Conservation (phyloP, 1,139 yeast genomes). For the Yamadazyma atmosphaerica region DNA sequence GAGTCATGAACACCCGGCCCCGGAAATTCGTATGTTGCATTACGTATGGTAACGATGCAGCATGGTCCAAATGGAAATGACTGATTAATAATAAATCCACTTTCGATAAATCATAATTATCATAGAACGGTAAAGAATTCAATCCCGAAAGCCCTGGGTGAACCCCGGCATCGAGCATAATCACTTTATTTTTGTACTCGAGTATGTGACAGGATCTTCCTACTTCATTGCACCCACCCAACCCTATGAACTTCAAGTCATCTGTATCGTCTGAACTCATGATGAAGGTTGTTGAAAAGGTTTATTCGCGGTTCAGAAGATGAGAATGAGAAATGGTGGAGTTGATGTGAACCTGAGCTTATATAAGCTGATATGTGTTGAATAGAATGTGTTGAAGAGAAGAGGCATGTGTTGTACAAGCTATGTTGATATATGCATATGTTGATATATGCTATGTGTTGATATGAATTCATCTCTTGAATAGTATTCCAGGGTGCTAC, state of each 20-base stretch:
- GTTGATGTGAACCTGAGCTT: too few relatives aligned
- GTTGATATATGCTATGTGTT: too few relatives aligned
- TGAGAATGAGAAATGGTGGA: too few relatives aligned
- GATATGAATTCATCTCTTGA: too few relatives aligned
- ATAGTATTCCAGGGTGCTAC: too few relatives aligned
- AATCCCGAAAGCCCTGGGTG: conserved; percentile 94
- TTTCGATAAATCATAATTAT: conserved; percentile 85
- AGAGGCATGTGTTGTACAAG: too few relatives aligned
- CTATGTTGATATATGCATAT: too few relatives aligned
- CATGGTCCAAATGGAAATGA: conserved; percentile 96
- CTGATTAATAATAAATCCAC: conserved; percentile 86
- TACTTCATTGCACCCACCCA: conserved; percentile 99
- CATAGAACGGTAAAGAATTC: conserved; percentile 90
- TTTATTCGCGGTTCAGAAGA: too few relatives aligned
- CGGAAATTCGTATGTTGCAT: conserved; percentile 95
- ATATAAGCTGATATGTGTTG: too few relatives aligned
- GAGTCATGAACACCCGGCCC: conserved; percentile 98
- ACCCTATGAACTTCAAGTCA: conserved; percentile 73
- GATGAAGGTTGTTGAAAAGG: background rate
- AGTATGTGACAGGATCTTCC: conserved; percentile 95
- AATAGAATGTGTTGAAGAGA: too few relatives aligned
- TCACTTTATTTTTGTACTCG: conserved; percentile 91
- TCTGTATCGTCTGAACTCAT: conserved; percentile 24
- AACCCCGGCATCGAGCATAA: conserved; percentile 97
- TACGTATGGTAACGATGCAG: conserved; percentile 95